These are phyloP conservation scores for Penicillium nucicola DNA, from an alignment of 495 filamentous ascomycete species.

Conservation along the genomic window DNA sequence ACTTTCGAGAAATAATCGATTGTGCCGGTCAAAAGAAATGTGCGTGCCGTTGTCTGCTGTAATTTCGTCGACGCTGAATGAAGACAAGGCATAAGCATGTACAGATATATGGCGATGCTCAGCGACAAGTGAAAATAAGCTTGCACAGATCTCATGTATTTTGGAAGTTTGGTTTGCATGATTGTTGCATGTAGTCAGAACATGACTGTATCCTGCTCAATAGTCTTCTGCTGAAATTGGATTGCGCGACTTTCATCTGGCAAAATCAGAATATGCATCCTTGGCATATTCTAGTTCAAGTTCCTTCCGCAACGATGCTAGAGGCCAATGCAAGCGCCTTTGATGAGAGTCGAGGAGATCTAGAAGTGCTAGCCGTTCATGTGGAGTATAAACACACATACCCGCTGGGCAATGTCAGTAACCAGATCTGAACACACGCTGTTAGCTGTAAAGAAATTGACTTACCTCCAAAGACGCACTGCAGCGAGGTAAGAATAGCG, in stretches of 20 bases:
- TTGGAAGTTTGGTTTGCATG: no score
- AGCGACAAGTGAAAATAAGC: no score
- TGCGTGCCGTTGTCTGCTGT: no score
- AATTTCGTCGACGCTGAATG: no score
- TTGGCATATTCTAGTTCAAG: slow-evolving; percentile 28
- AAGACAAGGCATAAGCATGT: no score
- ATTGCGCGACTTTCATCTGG: slow-evolving; percentile 4
- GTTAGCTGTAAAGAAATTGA: background rate
- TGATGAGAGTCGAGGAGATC: slow-evolving; percentile 22
- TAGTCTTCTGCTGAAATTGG: no score
- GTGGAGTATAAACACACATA: slow-evolving; percentile 24
- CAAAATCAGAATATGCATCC: slow-evolving; percentile 13
- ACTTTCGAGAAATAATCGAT: no score
- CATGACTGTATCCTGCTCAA: no score
- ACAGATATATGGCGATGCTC: no score
- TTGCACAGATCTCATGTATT: no score
- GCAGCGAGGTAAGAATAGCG: slow-evolving; percentile 18
- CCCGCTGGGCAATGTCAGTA: slow-evolving; percentile 17
- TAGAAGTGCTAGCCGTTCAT: slow-evolving; percentile 21
- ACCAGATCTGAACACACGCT: background rate
- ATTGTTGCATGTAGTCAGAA: no score
- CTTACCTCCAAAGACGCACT: slow-evolving; percentile 31
- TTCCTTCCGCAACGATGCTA: slow-evolving; percentile 17
- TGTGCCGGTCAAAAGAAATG: no score
- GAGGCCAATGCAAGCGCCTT: slow-evolving; percentile 20